A percentile compares a stretch with the other conserved stretches of the same genome.
Conservation (phyloP, 768 basidiomycete genomes). For the Suillus luteus region DNA sequence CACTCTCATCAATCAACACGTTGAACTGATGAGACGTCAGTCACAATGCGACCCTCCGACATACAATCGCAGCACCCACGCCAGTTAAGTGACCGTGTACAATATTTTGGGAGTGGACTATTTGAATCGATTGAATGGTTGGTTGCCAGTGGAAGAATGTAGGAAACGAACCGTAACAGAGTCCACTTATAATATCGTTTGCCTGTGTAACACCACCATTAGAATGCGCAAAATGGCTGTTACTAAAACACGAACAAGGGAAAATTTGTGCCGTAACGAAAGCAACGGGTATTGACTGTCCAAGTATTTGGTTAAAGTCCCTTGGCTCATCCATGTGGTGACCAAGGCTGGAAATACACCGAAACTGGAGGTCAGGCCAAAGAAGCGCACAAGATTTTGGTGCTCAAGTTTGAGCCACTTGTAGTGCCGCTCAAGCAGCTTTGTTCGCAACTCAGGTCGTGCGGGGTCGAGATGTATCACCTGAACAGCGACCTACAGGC, state of each 20-base stretch:
- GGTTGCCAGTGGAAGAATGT: not conserved
- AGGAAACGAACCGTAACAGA: conserved; percentile 37
- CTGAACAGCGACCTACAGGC: not conserved
- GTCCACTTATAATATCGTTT: conserved; percentile 40
- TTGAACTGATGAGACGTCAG: conserved; percentile 10
- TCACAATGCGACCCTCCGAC: not conserved
- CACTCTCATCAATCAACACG: conserved; percentile 11
- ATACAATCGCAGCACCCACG: not conserved
- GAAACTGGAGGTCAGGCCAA: conserved; percentile 39
- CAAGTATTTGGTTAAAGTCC: conserved; percentile 41
- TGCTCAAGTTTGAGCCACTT: conserved; percentile 42
- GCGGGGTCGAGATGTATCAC: not conserved
- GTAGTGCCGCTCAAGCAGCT: not conserved
- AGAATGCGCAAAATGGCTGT: not conserved
- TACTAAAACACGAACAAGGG: conserved; percentile 31
- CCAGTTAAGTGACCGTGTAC: conserved; percentile 14
- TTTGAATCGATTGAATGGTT: not conserved
- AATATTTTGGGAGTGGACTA: conserved; percentile 12
- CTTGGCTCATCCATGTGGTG: conserved; percentile 44
- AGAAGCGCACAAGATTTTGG: conserved; percentile 38
- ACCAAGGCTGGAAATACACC: conserved; percentile 40
- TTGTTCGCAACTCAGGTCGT: not conserved
- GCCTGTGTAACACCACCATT: conserved; percentile 29
- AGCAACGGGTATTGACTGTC: conserved; percentile 30
- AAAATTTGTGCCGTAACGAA: conserved; percentile 14